These are phyloP conservation scores for Lecanicillium sp. DNA, from an alignment of 2,329 filamentous ascomycete species.

Conservation along the genomic window DNA sequence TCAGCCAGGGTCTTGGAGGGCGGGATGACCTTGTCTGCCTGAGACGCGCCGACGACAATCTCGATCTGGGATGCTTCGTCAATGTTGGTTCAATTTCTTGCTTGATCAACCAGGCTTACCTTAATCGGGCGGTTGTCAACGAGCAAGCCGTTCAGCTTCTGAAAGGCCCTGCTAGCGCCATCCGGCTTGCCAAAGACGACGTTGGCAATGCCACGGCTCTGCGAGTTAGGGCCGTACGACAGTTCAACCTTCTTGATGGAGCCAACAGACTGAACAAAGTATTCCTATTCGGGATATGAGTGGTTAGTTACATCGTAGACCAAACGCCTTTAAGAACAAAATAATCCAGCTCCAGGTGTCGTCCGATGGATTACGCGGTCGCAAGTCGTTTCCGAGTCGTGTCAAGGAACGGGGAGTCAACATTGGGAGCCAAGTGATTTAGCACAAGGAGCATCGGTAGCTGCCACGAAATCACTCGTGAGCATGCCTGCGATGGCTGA, in stretches of 20 bases:
- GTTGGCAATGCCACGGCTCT: slow-evolving; percentile 85
- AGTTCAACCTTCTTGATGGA: slow-evolving; percentile 86
- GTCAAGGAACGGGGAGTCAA: slow-evolving; percentile 4
- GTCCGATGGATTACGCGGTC: slow-evolving; percentile 21
- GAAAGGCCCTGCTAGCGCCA: slow-evolving; percentile 76
- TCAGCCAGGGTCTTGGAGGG: slow-evolving; percentile 67
- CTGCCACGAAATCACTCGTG: slow-evolving; percentile 4
- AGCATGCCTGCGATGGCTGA: too few relatives aligned
- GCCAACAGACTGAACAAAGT: slow-evolving; percentile 81
- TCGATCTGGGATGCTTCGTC: slow-evolving; percentile 56
- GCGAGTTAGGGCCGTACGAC: slow-evolving; percentile 85
- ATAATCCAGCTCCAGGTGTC: slow-evolving; percentile 21
- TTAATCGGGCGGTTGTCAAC: slow-evolving; percentile 89
- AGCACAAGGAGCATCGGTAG: background rate
- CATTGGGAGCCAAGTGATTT: background rate
- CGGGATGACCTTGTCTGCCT: slow-evolving; percentile 58
- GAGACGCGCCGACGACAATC: slow-evolving; percentile 73
- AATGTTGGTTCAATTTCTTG: slow-evolving; percentile 1
- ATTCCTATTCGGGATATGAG: slow-evolving; percentile 71
- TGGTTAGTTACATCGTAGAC: slow-evolving; percentile 54
- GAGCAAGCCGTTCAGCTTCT: slow-evolving; percentile 76
- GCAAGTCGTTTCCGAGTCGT: slow-evolving; percentile 6
- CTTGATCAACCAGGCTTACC: slow-evolving; percentile 41
- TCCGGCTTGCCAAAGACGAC: slow-evolving; percentile 77
- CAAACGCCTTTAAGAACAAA: slow-evolving; percentile 18